A percentile compares a stretch with the other conserved stretches of the same genome.
Conservation (phyloP, 2,329 filamentous ascomycete genomes). For the Aspergillus phoenicis region DNA sequence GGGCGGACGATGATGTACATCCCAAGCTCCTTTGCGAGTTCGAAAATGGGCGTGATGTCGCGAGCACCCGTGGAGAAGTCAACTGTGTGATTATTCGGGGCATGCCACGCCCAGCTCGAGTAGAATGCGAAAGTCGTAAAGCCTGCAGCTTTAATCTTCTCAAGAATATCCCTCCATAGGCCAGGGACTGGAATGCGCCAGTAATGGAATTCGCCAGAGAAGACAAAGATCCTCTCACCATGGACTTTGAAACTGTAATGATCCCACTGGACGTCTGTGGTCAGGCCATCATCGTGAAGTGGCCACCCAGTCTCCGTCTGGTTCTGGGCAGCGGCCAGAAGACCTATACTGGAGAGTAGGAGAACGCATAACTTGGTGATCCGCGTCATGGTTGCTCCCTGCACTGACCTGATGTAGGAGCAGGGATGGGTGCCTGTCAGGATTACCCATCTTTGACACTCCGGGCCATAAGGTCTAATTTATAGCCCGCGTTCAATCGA, state of each 20-base stretch:
- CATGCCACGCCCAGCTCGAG: slow-evolving; percentile 54
- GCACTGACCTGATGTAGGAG: neutral
- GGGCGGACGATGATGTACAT: slow-evolving; percentile 60
- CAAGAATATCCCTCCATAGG: slow-evolving; percentile 54
- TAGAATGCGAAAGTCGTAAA: slow-evolving; percentile 54
- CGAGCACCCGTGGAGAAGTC: slow-evolving; percentile 58
- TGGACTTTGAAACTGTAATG: slow-evolving; percentile 57
- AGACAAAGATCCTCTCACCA: slow-evolving; percentile 55
- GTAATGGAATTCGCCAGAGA: slow-evolving; percentile 59
- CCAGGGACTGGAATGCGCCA: slow-evolving; percentile 55
- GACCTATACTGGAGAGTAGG: slow-evolving; percentile 15
- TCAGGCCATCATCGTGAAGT: slow-evolving; percentile 52
- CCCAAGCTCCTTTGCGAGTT: slow-evolving; percentile 57
- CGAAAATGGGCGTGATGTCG: slow-evolving; percentile 56
- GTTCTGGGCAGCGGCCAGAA: slow-evolving; percentile 19
- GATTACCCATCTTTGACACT: neutral
- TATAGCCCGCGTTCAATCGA: neutral
- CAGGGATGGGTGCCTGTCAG: neutral
- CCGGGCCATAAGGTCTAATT: neutral
- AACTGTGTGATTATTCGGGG: slow-evolving; percentile 46
- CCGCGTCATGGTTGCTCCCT: slow-evolving; percentile 17
- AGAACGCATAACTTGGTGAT: slow-evolving; percentile 12
- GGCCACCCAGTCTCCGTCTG: slow-evolving; percentile 44
- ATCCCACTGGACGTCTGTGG: slow-evolving; percentile 54
- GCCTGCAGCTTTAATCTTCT: slow-evolving; percentile 56